Evolutionary conservation across 2,329 filamentous ascomycete genomes (phyloP), one percentile per base, ranked within the genome.

Genomic region (Fusarium sp.): DNA sequence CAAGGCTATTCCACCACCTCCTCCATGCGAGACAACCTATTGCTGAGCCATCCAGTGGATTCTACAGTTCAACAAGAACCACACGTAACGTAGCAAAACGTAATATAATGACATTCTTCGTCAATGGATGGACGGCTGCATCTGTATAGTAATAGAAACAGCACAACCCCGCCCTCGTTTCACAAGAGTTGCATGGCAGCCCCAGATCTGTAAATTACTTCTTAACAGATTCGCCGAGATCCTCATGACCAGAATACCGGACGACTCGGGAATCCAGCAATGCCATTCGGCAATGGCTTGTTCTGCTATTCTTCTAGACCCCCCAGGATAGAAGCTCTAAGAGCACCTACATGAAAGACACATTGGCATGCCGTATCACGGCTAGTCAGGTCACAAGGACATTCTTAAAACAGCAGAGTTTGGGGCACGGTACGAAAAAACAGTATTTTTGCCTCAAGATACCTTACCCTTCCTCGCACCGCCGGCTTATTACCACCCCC

Each of bases 61-160:
- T 55, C 37, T 33, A 57, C 15, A 33, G 15, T 54, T 41, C 44
- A 46, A 37, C 26, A 23, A 31, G 18, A 66, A 42, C 58, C 57
- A 59, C 74, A 62, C 47, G 55, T 54, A 65, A 68, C 58, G 63
- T 62, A 77, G 74, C 70, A 74, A 77, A 77, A 77, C 49, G 63
- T 66, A 66, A 66, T 66, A 42, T 55, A 55, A 66, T 66, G 38
- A 33, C 61, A 66, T 61, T 28, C 50, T 49, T 48, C 15, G 28
- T 64, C 43, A 48, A 35, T 44, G 63, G 47, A 66, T 65, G 53
- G 41, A 24, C 69, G 57, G 69, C 68, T 72, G 70, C 65, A 71
- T 53, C 56, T 59, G 62, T 61, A 69, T 43, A 66, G 71, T 73
- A 73, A 74, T 74, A 49, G 72, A 74, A 74, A 73, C 68, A 63